Base-by-base conservation (phyloP, 768 basidiomycete genomes). In the Ramaria sp. region DNA sequence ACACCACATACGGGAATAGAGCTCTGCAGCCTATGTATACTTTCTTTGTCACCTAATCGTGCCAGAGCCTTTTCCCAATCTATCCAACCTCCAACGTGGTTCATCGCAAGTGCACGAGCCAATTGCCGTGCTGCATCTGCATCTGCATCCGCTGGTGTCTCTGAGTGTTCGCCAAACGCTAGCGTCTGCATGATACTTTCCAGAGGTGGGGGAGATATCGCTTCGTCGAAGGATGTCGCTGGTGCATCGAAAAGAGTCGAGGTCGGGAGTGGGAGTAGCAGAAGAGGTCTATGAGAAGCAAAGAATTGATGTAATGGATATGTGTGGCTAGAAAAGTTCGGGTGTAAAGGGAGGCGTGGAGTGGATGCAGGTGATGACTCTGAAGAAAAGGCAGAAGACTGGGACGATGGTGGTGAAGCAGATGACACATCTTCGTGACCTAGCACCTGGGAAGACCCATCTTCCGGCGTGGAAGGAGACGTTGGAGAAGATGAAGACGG, bases 241-340 rank as follows among this genome's bases (percentile, higher is more conserved):
- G 63, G 65, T 57, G 62, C 58, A 38, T 75, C 73, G 56, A 78
- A 76, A 55, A 88, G 71, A 55, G 81, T 69, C 8, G 78, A 70
- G 0, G 79, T 61, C 0, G 87, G 81, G 57, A 82, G 77, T 27
- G 76, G 69, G 41, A 90, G 73, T 36, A 86, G 77, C 20, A 90
- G 77, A 1, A 91, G 73, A 1, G 88, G 88, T 12, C 88, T 78
- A 61, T 91, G 82, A 30, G 88, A 71, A 2, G 88, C 79, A 69
- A 92, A 91, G 68, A 92, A 91, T 52, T 86, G 84, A 64, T 90
- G 87, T 10, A 89, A 75, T 62, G 82, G 85, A 67, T 85, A 81
- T 60, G 86, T 85, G 58, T 82, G 79, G 10, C 82, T 64, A 52
- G 74, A 78, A 53, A 89, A 61, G 24, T 75, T 60, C 1, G 82